Conservation (phyloP, 2,329 filamentous ascomycete species). For the Diplodia mutila region DNA sequence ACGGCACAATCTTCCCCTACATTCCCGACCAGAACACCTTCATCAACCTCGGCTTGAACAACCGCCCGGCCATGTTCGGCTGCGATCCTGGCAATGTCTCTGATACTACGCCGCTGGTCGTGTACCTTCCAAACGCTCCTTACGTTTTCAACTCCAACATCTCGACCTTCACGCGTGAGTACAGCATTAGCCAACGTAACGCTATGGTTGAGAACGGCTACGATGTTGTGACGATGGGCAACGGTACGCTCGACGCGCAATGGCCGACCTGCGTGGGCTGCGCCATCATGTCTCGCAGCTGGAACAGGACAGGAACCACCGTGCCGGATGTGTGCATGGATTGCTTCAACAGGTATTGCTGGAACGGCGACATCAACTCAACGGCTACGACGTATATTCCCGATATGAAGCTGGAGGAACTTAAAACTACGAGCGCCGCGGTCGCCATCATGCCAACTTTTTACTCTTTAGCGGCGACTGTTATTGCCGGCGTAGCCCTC, state of each 20-base stretch:
- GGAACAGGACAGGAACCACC: conserved; percentile 68
- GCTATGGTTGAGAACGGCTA: conserved; percentile 85
- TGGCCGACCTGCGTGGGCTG: conserved; percentile 90
- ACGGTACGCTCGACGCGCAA: conserved; percentile 70
- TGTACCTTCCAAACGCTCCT: conserved; percentile 87
- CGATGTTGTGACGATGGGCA: conserved; percentile 80
- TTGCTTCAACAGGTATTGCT: conserved; percentile 88
- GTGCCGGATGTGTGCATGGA: conserved; percentile 72
- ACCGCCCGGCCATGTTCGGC: conserved; percentile 77
- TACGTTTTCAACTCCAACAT: conserved; percentile 78
- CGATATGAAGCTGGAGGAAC: conserved; percentile 29
- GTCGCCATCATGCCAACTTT: not conserved
- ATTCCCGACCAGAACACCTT: conserved; percentile 78
- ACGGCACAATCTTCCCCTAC: conserved; percentile 71
- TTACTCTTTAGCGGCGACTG: not conserved
- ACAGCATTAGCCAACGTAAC: conserved; percentile 70
- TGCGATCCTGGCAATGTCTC: conserved; percentile 70
- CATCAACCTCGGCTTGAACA: conserved; percentile 75
- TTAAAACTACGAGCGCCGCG: conserved; percentile 33
- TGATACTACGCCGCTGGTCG: conserved; percentile 66
- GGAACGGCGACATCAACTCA: conserved; percentile 73
- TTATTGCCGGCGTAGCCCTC: not conserved
- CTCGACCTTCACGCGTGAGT: conserved; percentile 72
- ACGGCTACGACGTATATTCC: conserved; percentile 37
- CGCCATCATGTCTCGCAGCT: conserved; percentile 77